Conservation (phyloP, 345 rosid genomes). For the Adansonia digitata region DNA sequence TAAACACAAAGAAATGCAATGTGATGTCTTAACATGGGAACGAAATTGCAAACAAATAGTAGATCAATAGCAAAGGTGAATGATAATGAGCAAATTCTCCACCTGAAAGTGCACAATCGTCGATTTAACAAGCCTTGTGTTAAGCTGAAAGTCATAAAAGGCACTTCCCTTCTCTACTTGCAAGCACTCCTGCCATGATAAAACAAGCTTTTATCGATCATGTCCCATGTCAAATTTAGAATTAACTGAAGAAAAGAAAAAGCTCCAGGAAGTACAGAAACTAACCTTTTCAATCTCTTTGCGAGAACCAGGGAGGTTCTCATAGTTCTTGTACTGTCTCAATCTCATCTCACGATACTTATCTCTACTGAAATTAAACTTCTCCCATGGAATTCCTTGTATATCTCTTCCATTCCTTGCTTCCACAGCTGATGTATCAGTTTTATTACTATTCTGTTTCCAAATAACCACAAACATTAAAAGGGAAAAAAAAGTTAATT, state of each 20-base stretch:
- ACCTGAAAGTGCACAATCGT: conserved; percentile 97
- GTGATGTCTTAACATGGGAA: neutral
- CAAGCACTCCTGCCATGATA: conserved; percentile 73
- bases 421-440: conserved; percentile 75
- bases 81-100: conserved; percentile 18
- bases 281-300: conserved; percentile 54
- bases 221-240: neutral
- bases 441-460: conserved; percentile 45
- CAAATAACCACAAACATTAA: conserved; percentile 7
- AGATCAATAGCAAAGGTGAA: neutral
- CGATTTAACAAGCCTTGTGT: conserved; percentile 85
- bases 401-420: conserved; percentile 87
- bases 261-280: conserved; percentile 1
- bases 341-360: conserved; percentile 62
- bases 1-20: neutral
- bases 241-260: neutral
- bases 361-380: conserved; percentile 65
- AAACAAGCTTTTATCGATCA: neutral
- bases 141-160: conserved; percentile 77
- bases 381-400: conserved; percentile 95
- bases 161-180: conserved; percentile 60
- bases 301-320: conserved; percentile 51
- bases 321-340: conserved; percentile 71
- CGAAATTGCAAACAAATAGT: neutral
- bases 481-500: neutral